Conservation (phyloP, 306 rosid species). For the Quercus glauca region DNA sequence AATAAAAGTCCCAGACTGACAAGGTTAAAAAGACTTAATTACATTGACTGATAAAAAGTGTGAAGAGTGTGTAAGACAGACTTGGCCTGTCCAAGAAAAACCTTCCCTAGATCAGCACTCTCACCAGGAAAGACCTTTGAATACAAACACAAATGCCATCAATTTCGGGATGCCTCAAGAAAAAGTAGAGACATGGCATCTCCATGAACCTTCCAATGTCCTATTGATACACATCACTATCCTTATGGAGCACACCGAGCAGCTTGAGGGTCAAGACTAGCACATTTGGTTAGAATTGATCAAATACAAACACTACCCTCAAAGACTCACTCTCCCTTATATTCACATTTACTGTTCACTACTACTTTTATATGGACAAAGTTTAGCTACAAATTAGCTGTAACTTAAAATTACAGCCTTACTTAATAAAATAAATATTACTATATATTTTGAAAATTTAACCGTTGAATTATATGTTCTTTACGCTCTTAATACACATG, state of each 20-base stretch:
- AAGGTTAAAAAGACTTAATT: background rate
- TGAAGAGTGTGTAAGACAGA: background rate
- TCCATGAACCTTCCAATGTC: background rate
- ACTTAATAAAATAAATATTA: too few relatives aligned
- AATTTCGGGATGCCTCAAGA: background rate
- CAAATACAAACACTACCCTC: too few relatives aligned
- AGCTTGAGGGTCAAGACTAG: too few relatives aligned
- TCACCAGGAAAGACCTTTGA: background rate
- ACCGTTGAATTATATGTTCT: too few relatives aligned
- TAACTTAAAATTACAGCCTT: rapidly evolving
- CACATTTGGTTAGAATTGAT: too few relatives aligned
- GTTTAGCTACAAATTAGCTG: too few relatives aligned
- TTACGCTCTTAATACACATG: too few relatives aligned
- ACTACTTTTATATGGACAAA: too few relatives aligned
- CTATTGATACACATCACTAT: background rate
- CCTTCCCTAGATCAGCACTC: background rate
- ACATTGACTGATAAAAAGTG: background rate
- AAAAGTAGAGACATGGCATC: background rate
- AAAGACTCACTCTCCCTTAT: too few relatives aligned
- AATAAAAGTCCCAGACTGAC: background rate
- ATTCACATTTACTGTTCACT: too few relatives aligned
- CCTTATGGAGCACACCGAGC: too few relatives aligned
- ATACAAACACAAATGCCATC: background rate
- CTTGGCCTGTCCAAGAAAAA: background rate
- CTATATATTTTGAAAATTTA: too few relatives aligned